Evolutionary conservation across 1,284 basidiomycete species (phyloP).

Genomic region (Inonotus hispidus): DNA sequence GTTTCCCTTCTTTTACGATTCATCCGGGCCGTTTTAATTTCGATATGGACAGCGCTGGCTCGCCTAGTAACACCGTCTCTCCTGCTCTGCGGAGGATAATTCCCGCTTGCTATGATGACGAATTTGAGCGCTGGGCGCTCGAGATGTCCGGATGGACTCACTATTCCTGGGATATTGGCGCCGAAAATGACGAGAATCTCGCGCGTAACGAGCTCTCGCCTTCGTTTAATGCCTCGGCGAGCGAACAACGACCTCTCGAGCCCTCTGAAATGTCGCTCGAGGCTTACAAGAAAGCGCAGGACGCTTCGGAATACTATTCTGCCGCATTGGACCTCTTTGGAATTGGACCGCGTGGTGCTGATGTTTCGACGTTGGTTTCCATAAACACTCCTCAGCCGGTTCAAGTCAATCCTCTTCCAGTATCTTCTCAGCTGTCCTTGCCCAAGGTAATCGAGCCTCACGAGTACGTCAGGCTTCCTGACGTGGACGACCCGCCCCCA

Average conservation of each 20-base stretch:
- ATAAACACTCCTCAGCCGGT: too few species aligned
- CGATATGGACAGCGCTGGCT: neutral
- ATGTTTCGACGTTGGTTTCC: too few species aligned
- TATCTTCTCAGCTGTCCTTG: neutral
- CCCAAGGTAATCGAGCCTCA: neutral
- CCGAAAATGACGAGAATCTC: constrained; percentile 3
- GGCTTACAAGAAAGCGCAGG: neutral
- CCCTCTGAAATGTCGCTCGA: too few species aligned
- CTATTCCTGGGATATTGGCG: neutral
- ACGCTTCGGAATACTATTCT: neutral
- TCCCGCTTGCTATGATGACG: neutral
- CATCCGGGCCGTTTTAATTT: neutral
- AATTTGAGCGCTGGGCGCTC: constrained; percentile 2
- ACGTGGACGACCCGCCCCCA: neutral
- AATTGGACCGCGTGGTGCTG: too few species aligned
- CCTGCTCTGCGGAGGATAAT: neutral
- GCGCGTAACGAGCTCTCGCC: neutral
- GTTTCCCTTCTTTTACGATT: neutral
- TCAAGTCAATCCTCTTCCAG: neutral
- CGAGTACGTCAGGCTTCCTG: neutral
- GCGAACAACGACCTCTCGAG: too few species aligned
- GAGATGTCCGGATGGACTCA: constrained; percentile 1
- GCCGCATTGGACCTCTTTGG: neutral
- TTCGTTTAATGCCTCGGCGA: neutral
- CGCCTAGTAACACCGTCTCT: neutral